These are phyloP conservation scores for Venturia aucupariae DNA, from an alignment of 2,329 filamentous ascomycete species.

Conservation along the genomic window DNA sequence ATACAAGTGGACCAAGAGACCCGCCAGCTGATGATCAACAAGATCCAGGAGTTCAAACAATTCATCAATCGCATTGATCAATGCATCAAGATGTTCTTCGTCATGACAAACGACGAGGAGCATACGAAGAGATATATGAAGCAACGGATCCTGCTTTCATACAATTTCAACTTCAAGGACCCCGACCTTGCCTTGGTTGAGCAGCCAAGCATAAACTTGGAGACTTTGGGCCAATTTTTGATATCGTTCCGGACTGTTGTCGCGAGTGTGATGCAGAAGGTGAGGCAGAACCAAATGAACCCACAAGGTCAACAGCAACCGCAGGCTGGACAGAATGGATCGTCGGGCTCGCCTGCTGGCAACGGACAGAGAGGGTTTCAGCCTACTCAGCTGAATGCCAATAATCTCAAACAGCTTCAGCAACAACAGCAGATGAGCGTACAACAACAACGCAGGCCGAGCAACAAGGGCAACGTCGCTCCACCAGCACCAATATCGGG, in stretches of 20 bases:
- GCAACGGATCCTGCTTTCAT: slow-evolving; percentile 2
- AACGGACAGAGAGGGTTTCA: not conserved
- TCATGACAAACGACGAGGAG: slow-evolving; percentile 9
- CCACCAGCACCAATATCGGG: slow-evolving; percentile 14
- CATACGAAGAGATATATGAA: slow-evolving; percentile 4
- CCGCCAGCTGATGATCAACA: slow-evolving; percentile 4
- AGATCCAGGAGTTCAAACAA: slow-evolving; percentile 5
- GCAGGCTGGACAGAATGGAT: not conserved
- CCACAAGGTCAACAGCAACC: not conserved
- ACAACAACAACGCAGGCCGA: slow-evolving; percentile 10
- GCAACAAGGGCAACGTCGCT: slow-evolving; percentile 1
- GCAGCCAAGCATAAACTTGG: slow-evolving; percentile 1
- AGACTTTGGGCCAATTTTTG: slow-evolving; percentile 3
- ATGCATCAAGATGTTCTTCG: slow-evolving; percentile 8
- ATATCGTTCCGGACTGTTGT: slow-evolving; percentile 2
- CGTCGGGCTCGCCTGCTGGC: not conserved
- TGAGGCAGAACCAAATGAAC: not conserved
- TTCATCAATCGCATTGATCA: slow-evolving; percentile 1
- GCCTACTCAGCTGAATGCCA: slow-evolving; percentile 8
- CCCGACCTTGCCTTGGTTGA: slow-evolving; percentile 5
- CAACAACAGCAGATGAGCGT: slow-evolving; percentile 7
- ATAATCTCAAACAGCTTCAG: slow-evolving; percentile 13
- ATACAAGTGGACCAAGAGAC: not conserved
- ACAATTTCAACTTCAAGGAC: slow-evolving; percentile 9
- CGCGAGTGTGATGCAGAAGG: slow-evolving; percentile 3